Evolutionary conservation across 2,329 filamentous ascomycete species (phyloP), one percentile per base, ranked within the genome.

Genomic region (Emericellopsis cladophorae): DNA sequence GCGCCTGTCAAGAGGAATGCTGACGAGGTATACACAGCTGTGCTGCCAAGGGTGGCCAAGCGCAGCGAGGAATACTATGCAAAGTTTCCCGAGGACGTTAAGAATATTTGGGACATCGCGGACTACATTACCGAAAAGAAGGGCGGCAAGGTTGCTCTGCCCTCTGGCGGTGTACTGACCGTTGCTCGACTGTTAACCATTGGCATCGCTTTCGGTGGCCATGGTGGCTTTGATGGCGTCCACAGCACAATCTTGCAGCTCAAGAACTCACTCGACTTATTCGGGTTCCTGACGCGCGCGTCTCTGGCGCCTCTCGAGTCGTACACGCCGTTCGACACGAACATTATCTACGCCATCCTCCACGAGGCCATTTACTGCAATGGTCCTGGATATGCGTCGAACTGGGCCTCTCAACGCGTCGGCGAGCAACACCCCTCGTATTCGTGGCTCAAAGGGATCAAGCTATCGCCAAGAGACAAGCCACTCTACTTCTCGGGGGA

Each of bases 341-440:
- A 79, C 49, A 77, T 90, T 42, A 76, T 95, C 45, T 96, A 95
- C 56, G 82, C 84, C 21, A 68, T 95, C 32, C 65, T 95, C 3
- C 90, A 96, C 55, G 90, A 96, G 60, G 71, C 84, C 7, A 81
- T 89, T 49, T 96, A 95, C 66, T 90, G 83, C 57, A 76, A 84
- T 58, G 74, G 76, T 45, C 74, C 67, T 4, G 66, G 68, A 7
- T 56, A 71, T 29, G 68, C 76, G 8, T 35, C 32, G 4, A 35
- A 76, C 42, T 95, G 88, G 88, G 79, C 86, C 6, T 83, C 84
- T 2, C 66, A 81, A 32, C 70, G 79, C 3, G 62, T 88, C 40
- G 69, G 81, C 48, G 59, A 69, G 47, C 45, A 53, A 11, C 53
- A 71, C 5, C 52, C 60, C 3, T 49, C 63, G 24, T 80, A 70